A percentile compares a stretch with the other conserved stretches of the same genome.
These are phyloP conservation scores for Acer campestre DNA, from an alignment of 345 rosid species.

Conservation along the genomic window DNA sequence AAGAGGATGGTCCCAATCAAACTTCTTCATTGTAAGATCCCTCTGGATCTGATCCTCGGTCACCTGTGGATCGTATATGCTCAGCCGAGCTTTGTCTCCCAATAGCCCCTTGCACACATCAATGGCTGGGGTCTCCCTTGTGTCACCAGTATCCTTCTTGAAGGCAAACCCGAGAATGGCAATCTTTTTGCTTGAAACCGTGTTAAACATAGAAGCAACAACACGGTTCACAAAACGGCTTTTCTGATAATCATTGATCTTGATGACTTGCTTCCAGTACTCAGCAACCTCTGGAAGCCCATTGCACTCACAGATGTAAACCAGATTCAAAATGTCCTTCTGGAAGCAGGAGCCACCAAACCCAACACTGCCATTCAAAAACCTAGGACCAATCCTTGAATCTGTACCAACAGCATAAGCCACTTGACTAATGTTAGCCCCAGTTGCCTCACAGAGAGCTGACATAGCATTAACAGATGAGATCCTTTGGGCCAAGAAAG, in stretches of 20 bases:
- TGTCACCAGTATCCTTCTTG: conserved; percentile 94
- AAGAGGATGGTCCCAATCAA: conserved; percentile 93
- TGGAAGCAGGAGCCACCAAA: conserved; percentile 94
- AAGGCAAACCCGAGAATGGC: conserved; percentile 83
- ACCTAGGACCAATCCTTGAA: conserved; percentile 80
- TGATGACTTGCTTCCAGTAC: conserved; percentile 95
- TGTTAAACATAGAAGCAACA: conserved; percentile 90
- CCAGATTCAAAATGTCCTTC: conserved; percentile 83
- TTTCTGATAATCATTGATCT: conserved; percentile 90
- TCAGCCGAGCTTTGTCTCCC: conserved; percentile 84
- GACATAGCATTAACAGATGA: conserved; percentile 95
- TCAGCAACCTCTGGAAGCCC: conserved; percentile 94
- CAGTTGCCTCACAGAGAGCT: conserved; percentile 89
- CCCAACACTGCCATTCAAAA: conserved; percentile 87
- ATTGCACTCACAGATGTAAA: conserved; percentile 92
- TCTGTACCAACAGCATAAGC: conserved; percentile 80
- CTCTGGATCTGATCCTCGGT: conserved; percentile 86
- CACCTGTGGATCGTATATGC: conserved; percentile 94
- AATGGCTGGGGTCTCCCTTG: conserved; percentile 89
- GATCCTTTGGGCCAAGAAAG: conserved; percentile 89
- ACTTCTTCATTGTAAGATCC: conserved; percentile 87
- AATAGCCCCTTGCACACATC: conserved; percentile 91
- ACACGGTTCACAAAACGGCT: conserved; percentile 82
- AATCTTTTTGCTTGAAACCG: conserved; percentile 79
- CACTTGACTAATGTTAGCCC: conserved; percentile 80